Base-by-base conservation (phyloP, 768 basidiomycete species). In the Lenzites betulinus region DNA sequence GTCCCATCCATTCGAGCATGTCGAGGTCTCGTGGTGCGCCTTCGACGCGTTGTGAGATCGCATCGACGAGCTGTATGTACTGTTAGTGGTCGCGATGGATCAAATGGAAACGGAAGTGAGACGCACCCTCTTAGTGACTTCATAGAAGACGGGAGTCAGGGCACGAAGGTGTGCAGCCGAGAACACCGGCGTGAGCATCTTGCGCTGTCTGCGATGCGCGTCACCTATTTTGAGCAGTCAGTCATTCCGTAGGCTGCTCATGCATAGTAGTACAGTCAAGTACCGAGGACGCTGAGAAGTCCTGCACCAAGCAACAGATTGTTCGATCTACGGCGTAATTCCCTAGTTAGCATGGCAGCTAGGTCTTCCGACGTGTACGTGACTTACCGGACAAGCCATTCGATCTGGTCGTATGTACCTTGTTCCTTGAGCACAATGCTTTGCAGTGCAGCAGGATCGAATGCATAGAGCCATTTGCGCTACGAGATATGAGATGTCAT, bases 1-100 rank as follows among this genome's bases (percentile, higher is more conserved):
- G 70, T 1, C 59, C 59, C 68, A 71, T 67, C 70, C 70, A 71
- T 33, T 68, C 60, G n/a, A 70, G 63, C 46, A 71, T 59, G 58
- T 71, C 66, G 16, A 71, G 46, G 18, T 69, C 63, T 6, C 46
- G 16, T 9, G 57, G 51, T 4, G 53, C 41, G 23, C 38, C 43
- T 3, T 57, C 12, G 2, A 66, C 56, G 15, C 58, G 44, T 9
- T 25, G 30, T 1, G 59, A 20, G 35, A 69, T 63, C 5, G 64
- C 68, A 6, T 47, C 28, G 3, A 54, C 52, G 13, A 69, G 64
- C 66, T 69, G 44, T 20, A 11, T 41, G 12, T 22, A 22, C 13
- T 7, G 16, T 49, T 1, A 47, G 22, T 13, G 15, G 9, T 16
- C 18, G n/a, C 15, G 13, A 25, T n/a, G 16, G 25, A 16, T 16